phyloP scores from a whole-genome alignment of 2,329 filamentous ascomycete genomes.

The Epichloe glyceriae region DNA sequence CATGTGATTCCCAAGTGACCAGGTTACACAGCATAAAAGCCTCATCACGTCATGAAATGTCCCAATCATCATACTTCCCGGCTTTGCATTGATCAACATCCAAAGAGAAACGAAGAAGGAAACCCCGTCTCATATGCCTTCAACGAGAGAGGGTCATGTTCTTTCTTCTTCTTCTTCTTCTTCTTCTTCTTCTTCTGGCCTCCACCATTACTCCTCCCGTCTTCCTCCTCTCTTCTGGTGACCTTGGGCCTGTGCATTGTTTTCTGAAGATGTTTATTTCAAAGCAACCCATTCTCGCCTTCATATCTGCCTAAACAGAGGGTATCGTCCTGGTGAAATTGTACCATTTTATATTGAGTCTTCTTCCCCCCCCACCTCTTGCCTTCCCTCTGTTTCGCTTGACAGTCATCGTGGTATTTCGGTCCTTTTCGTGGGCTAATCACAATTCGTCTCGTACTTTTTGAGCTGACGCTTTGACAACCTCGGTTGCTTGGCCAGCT shows the following conservation, averaged over 20 bases:
- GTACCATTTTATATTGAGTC: background rate
- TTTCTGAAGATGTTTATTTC: background rate
- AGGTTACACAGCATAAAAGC: background rate
- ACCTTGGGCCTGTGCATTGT: no score
- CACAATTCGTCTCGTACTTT: conserved; percentile 29
- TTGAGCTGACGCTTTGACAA: conserved; percentile 26
- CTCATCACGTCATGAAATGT: background rate
- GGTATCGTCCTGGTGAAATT: background rate
- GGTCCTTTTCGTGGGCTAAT: conserved; percentile 12
- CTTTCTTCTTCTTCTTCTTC: background rate
- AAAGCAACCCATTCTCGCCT: background rate
- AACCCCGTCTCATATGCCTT: no score
- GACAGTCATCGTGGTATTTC: background rate
- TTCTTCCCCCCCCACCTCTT: background rate
- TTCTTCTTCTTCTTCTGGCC: background rate
- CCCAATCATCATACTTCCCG: background rate
- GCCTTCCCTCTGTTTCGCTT: background rate
- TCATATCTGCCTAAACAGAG: background rate
- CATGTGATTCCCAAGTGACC: background rate
- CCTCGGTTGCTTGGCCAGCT: conserved; percentile 28
- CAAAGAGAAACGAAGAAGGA: background rate
- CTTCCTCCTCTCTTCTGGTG: no score
- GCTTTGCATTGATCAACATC: background rate
- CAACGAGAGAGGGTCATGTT: background rate
- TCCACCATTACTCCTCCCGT: no score